These are phyloP conservation scores for Calonectria multiphialidica DNA, from an alignment of 2,329 filamentous ascomycete species.

Conservation along the genomic window DNA sequence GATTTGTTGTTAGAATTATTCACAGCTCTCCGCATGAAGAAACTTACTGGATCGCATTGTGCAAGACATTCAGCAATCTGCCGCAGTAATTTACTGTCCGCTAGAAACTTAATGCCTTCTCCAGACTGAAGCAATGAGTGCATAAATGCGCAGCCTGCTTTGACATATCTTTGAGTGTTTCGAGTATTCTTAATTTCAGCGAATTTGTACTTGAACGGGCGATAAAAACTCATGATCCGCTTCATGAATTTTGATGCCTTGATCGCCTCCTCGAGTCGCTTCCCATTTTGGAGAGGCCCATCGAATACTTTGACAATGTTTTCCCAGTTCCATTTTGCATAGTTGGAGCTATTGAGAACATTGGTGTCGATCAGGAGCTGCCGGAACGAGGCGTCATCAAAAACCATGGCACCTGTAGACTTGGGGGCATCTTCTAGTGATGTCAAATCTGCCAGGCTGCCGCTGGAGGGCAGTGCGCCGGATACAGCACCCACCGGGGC, in stretches of 20 bases:
- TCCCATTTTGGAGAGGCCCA: constrained; percentile 90
- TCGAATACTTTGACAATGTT: constrained; percentile 91
- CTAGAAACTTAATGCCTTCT: constrained; percentile 87
- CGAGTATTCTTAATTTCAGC: constrained; percentile 91
- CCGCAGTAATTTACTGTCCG: constrained; percentile 91
- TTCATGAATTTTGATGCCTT: constrained; percentile 97
- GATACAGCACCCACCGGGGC: constrained; percentile 61
- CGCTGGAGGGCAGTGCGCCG: constrained; percentile 55
- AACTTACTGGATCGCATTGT: constrained; percentile 86
- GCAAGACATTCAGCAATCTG: constrained; percentile 97
- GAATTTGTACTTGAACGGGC: constrained; percentile 97
- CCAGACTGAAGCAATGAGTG: constrained; percentile 86
- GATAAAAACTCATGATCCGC: constrained; percentile 91
- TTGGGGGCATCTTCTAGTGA: constrained; percentile 70
- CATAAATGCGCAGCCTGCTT: constrained; percentile 89
- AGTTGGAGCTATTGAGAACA: constrained; percentile 90
- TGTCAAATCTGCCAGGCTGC: constrained; percentile 61
- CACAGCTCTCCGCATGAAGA: background rate
- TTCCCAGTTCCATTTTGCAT: constrained; percentile 97
- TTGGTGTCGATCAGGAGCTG: constrained; percentile 81
- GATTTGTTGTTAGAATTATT: constrained; percentile 34
- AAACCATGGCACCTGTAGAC: constrained; percentile 57
- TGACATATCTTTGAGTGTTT: constrained; percentile 93
- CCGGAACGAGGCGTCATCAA: constrained; percentile 73
- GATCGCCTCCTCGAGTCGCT: constrained; percentile 92